Conservation (phyloP, 1,139 yeast species). For the Torulaspora globosa region DNA sequence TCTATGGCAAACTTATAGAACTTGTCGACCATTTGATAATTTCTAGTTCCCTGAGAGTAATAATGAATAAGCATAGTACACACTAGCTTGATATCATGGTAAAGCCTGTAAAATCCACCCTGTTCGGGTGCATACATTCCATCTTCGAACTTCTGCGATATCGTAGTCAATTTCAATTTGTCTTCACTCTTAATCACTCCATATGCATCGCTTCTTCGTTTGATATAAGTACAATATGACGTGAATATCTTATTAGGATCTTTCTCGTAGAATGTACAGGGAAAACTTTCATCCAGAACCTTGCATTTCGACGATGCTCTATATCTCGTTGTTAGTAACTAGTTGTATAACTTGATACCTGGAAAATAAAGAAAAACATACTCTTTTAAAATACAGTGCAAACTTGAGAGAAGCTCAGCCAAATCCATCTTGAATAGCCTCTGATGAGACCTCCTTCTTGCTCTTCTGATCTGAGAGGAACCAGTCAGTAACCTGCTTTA, state of each 20-base stretch:
- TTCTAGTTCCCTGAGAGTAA: constrained; percentile 52
- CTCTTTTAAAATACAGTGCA: constrained; percentile 26
- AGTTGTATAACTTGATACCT: constrained; percentile 10
- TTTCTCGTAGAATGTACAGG: constrained; percentile 46
- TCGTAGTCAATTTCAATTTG: constrained; percentile 34
- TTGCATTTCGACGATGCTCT: constrained; percentile 35
- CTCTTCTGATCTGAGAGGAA: background rate
- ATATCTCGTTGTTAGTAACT: constrained; percentile 3
- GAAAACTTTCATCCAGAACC: constrained; percentile 44
- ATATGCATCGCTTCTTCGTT: constrained; percentile 27
- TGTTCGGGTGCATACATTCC: constrained; percentile 40
- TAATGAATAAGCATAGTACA: constrained; percentile 49
- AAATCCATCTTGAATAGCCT: constrained; percentile 6
- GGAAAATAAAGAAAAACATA: constrained; percentile 13
- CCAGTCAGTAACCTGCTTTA: background rate
- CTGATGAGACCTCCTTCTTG: background rate
- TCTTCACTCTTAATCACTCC: constrained; percentile 30
- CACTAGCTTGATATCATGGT: constrained; percentile 70
- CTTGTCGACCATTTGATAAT: constrained; percentile 58
- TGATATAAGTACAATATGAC: constrained; percentile 41
- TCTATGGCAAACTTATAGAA: constrained; percentile 71
- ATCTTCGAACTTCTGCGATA: constrained; percentile 36
- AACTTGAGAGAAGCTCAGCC: constrained; percentile 20
- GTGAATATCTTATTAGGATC: constrained; percentile 43
- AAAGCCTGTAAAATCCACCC: constrained; percentile 48